Percentiles rank a stretch among this genome's conserved stretches.
These are phyloP conservation scores for Corrigiola litoralis DNA, from an alignment of 179 eudicot genomes.

Conservation along the genomic window DNA sequence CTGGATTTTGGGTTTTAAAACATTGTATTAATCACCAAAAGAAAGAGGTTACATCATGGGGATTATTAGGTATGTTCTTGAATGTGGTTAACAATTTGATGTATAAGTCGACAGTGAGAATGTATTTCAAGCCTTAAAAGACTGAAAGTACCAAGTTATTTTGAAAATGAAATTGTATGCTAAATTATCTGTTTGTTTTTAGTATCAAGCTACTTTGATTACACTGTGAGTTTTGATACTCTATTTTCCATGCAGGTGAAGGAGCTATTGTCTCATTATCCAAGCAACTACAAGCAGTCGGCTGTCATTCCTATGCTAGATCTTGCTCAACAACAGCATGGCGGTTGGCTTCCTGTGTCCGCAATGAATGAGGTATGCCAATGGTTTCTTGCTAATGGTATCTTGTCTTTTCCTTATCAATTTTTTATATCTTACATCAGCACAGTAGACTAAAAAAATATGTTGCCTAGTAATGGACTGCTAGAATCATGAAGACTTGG, in stretches of 20 bases:
- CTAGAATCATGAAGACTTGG: not conserved
- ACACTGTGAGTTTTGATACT: not conserved
- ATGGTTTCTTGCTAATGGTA: not conserved
- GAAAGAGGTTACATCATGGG: too few relatives aligned
- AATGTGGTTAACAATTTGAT: not conserved
- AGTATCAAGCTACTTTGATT: not conserved
- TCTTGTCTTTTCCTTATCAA: not conserved
- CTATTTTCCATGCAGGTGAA: constrained; percentile 47
- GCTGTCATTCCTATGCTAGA: constrained; percentile 95
- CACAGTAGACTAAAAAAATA: not conserved
- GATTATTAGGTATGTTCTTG: not conserved
- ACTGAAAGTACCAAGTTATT: not conserved
- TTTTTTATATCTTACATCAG: not conserved
- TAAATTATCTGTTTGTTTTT: too few relatives aligned
- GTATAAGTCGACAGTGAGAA: not conserved
- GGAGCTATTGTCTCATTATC: constrained; percentile 87
- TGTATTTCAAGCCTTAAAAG: not conserved
- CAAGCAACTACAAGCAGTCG: constrained; percentile 96
- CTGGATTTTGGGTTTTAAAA: too few relatives aligned
- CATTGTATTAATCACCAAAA: too few relatives aligned
- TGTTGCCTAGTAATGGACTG: not conserved
- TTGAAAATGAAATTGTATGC: not conserved
- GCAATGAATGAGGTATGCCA: constrained; percentile 93
- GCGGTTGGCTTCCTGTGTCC: constrained; percentile 99
- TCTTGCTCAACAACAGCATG: constrained; percentile 97